phyloP scores from a whole-genome alignment of 192 early-diverging fungal genomes.

The Coemansia sp. region DNA sequence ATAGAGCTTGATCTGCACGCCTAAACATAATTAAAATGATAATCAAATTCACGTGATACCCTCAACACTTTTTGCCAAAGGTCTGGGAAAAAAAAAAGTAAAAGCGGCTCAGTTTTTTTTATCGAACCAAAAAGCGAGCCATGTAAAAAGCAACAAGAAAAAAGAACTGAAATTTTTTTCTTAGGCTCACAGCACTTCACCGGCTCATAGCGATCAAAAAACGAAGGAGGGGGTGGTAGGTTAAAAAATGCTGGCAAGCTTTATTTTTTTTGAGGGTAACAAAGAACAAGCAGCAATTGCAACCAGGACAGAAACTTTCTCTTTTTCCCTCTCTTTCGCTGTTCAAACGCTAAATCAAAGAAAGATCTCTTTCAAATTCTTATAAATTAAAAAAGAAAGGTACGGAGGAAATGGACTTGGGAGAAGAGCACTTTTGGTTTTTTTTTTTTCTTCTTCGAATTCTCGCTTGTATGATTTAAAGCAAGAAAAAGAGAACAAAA shows the following conservation, averaged over 20 bases:
- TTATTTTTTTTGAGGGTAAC: too few relatives aligned
- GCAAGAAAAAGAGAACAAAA: too few relatives aligned
- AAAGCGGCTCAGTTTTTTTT: not conserved
- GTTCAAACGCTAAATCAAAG: not conserved
- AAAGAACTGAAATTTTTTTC: conserved; percentile 18
- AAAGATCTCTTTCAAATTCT: not conserved
- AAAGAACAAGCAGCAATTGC: not conserved
- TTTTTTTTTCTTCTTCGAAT: too few relatives aligned
- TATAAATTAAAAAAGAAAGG: not conserved
- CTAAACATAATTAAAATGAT: not conserved
- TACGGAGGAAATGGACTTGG: not conserved
- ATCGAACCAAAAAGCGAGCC: not conserved
- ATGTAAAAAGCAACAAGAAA: not conserved
- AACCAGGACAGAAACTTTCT: not conserved
- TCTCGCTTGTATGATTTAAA: conserved; percentile 3
- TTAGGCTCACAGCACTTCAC: too few relatives aligned
- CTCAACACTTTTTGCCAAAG: conserved; percentile 20
- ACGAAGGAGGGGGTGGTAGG: too few relatives aligned
- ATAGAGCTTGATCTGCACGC: too few relatives aligned
- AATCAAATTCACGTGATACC: conserved; percentile 31
- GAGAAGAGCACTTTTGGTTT: not conserved
- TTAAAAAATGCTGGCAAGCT: too few relatives aligned
- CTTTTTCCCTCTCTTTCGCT: not conserved
- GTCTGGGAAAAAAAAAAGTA: not conserved
- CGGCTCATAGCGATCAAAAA: too few relatives aligned